Conservation (phyloP, 1,139 yeast genomes). For the Yamadazyma atmosphaerica region DNA sequence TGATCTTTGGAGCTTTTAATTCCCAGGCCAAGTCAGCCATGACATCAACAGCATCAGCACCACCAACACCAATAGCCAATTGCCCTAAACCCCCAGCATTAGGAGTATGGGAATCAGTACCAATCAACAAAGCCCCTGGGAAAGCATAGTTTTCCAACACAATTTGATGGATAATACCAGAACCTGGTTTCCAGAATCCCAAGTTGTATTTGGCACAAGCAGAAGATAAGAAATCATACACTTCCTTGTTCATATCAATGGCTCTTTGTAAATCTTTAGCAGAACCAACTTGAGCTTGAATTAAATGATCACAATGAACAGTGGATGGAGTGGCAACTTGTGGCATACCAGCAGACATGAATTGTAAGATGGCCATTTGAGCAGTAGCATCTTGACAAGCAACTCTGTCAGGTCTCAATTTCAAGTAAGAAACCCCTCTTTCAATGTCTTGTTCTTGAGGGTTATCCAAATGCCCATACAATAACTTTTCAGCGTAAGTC, state of each 20-base stretch:
- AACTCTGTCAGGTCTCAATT: slow-evolving; percentile 98
- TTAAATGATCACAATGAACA: slow-evolving; percentile 98
- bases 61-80: slow-evolving; percentile 99
- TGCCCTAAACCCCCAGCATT: slow-evolving; percentile 99
- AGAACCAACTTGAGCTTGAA: slow-evolving; percentile 96
- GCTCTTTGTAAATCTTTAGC: slow-evolving; percentile 92
- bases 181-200: slow-evolving; percentile 99
- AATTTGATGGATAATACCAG: slow-evolving; percentile 98
- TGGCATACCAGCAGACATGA: slow-evolving; percentile 96
- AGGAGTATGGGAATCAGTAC: slow-evolving; percentile 99
- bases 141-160: slow-evolving; percentile 96
- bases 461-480: slow-evolving; percentile 94
- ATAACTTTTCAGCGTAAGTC: slow-evolving; percentile 95
- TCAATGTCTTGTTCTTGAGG: slow-evolving; percentile 94
- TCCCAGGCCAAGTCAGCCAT: slow-evolving; percentile 97
- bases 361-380: slow-evolving; percentile 98
- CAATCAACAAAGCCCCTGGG: slow-evolving; percentile 97
- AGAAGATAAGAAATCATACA: slow-evolving; percentile 88
- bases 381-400: slow-evolving; percentile 99
- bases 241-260: slow-evolving; percentile 91
- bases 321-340: slow-evolving; percentile 95
- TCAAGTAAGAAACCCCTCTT: slow-evolving; percentile 95
- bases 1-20: slow-evolving; percentile 95
- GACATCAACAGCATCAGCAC: slow-evolving; percentile 99
- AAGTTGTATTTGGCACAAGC: slow-evolving; percentile 97